Evolutionary conservation across 2,329 filamentous ascomycete genomes (phyloP).

Genomic region (Incumbomyces lentus): DNA sequence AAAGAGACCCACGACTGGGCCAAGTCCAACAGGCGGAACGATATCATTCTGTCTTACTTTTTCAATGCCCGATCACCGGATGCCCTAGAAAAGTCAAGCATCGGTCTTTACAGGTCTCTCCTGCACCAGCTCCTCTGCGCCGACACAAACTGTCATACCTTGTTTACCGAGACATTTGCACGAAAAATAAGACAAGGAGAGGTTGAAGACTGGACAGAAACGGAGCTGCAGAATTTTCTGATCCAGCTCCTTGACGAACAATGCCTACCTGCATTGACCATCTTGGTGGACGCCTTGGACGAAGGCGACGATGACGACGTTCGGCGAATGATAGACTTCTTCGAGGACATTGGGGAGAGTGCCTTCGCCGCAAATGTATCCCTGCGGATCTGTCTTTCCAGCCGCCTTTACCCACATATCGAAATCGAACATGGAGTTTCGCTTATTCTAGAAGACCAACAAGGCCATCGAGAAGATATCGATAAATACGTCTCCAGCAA

Average conservation of each 20-base stretch:
- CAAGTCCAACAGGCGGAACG: too few species aligned
- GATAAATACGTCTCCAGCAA: conserved; percentile 24
- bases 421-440: conserved; percentile 23
- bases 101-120: conserved; percentile 42
- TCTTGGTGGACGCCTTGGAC: conserved; percentile 38
- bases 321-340: conserved; percentile 28
- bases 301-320: conserved; percentile 34
- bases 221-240: not conserved
- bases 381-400: conserved; percentile 32
- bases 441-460: conserved; percentile 27
- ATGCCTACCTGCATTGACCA: not conserved
- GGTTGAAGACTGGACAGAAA: not conserved
- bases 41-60: conserved; percentile 34
- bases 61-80: conserved; percentile 38
- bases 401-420: conserved; percentile 36
- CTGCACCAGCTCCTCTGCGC: not conserved
- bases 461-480: conserved; percentile 26
- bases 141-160: not conserved
- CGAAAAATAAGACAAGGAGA: not conserved
- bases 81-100: conserved; percentile 34
- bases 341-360: conserved; percentile 25
- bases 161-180: not conserved
- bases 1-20: conserved; percentile 19
- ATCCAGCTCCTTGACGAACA: not conserved
- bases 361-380: conserved; percentile 2